Base-by-base conservation (phyloP, 1,284 basidiomycete species). In the Apiotrichum veenhuisii region DNA sequence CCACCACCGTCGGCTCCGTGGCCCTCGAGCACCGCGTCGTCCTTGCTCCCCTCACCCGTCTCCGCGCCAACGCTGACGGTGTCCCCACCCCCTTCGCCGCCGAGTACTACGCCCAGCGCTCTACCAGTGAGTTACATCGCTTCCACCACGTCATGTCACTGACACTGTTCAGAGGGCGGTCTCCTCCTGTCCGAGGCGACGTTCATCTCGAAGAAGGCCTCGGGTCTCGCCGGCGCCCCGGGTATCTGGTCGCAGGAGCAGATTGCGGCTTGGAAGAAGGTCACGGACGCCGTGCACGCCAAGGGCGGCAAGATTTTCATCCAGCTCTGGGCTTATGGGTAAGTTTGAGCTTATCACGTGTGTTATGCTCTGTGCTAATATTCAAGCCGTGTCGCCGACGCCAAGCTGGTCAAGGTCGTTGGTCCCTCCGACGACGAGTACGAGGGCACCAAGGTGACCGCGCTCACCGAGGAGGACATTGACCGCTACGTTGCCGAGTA, bases 341-440 rank as follows among this genome's bases (percentile, higher is more conserved):
- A 10, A 26, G 55, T 60, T 9, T n/a, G n/a, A 12, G 30, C 30
- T 44, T 27, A 17, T 25, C 26, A 17, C 17, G 9, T 27, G 1
- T 7, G 36, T 20, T 15, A 3, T 18, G 11, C 84, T 84, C 78
- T 85, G 18, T 23, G 38, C 46, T 58, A n/a, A n/a, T 17, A 55
- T 38, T 15, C 15, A 22, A 59, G 60, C 10, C 60, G 61, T 41
- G 45, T 48, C 12, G 57, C 61, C n/a, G 26, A 50, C 52, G 57
- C 61, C 17, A 23, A 45, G 12, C 37, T 25, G 1, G 41, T 50
- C 30, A 53, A 42, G 22, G 56, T 58, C 1, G 12, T n/a, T 80
- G 82, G 89, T 3, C 91, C 88, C 88, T 82, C 85, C 12, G 26
- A 30, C 50, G 33, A 38, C 73, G 77, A 75, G 23, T 59, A 67